These are phyloP conservation scores for Trichoderma simmonsii DNA, from an alignment of 2,329 filamentous ascomycete genomes.

Conservation along the genomic window DNA sequence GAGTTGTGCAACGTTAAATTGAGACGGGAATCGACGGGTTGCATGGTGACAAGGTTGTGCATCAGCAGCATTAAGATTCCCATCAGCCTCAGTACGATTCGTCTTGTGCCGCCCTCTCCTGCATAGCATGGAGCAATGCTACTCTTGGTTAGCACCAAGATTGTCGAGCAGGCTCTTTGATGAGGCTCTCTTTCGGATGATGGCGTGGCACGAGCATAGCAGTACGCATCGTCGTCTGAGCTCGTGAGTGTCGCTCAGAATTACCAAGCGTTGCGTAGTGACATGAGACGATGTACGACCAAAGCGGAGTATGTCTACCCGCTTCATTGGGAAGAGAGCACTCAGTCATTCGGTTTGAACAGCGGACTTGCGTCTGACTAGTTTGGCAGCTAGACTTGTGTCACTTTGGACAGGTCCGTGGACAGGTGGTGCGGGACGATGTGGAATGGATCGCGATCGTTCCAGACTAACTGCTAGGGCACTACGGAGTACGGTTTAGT, in stretches of 20 bases:
- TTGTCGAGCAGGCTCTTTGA: not conserved
- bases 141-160: not conserved
- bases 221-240: not conserved
- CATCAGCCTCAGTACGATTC: not conserved
- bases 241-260: not conserved
- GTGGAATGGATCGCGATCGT: not conserved
- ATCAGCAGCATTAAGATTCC: not conserved
- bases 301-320: not conserved
- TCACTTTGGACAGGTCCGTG: not conserved
- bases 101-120: not conserved
- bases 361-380: not conserved
- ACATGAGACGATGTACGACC: not conserved
- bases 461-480: not conserved
- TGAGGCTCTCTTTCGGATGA: not conserved
- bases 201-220: not conserved
- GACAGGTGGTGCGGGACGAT: not conserved
- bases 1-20: not conserved
- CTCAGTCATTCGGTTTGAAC: not conserved
- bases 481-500: not conserved
- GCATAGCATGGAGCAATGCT: not conserved
- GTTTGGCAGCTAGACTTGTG: not conserved
- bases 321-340: not conserved
- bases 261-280: not conserved
- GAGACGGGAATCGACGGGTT: slow-evolving; percentile 11
- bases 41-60: slow-evolving; percentile 11